Evolutionary conservation across 73 alveolate genomes (phyloP), one percentile per base, ranked within the genome.

Genomic region (Blepharisma japonicum): DNA sequence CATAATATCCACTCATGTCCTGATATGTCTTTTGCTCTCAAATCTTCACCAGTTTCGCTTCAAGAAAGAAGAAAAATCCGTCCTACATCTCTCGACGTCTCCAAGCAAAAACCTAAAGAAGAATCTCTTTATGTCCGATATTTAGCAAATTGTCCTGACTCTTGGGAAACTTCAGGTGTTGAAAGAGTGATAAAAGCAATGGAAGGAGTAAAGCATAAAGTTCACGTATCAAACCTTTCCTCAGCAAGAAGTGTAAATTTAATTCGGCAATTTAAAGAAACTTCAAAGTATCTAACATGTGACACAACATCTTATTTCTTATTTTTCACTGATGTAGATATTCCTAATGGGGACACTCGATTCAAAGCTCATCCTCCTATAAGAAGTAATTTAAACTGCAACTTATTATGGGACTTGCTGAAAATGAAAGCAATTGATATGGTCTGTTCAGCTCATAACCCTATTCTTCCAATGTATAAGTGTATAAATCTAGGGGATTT

Each of bases 111-210:
- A 3, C 42, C 42, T 32, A 32, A 32, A 32, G 42, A 32, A 32
- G 42, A 32, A 32, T 32, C 42, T 32, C 42, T 32, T 3, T 32
- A 32, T 32, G 42, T 32, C 42, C 42, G 42, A 32, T 61, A 61
- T 25, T 25, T 61, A 14, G 74, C 74, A 9, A 61, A 61, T 61
- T 61, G 74, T 25, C 74, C 74, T 61, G 74, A 61, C 39, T 39
- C 14, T 25, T 61, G 74, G 74, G 74, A 61, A 61, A 61, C 47
- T 2, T 14, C 47, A 25, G 74, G 74, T 8, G 46, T 61, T 61
- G 74, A 61, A 61, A 61, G 23, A 61, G 74, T 61, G 14, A 8
- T 61, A 9, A 39, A 61, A 5, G 14, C 18, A 9, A 9, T 61
- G 14, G 46, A 11, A 61, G 38, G 47, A 2, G 38, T 9, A 0